Evolutionary conservation across 306 rosid species (phyloP).

Genomic region (Benincasa hispida): DNA sequence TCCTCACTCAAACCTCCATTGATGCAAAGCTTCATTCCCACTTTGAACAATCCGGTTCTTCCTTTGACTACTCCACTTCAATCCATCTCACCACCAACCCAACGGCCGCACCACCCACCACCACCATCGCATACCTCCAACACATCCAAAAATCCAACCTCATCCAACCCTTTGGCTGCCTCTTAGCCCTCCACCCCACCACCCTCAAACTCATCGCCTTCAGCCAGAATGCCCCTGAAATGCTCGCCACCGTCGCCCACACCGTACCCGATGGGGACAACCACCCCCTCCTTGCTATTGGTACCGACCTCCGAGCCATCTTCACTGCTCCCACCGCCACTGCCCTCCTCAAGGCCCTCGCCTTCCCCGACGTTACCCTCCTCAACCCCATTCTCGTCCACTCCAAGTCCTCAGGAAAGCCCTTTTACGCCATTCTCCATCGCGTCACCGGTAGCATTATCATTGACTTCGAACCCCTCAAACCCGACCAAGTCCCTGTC

Average conservation of each 20-base stretch:
- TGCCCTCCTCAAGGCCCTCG: slow-evolving; percentile 76
- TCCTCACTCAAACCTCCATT: slow-evolving; percentile 69
- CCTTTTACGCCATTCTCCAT: slow-evolving; percentile 78
- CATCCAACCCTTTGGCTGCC: slow-evolving; percentile 88
- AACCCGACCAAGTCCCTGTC: slow-evolving; percentile 77
- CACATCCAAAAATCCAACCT: slow-evolving; percentile 72
- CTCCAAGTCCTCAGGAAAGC: slow-evolving; percentile 90
- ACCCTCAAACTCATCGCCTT: slow-evolving; percentile 72
- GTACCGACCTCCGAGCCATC: slow-evolving; percentile 56
- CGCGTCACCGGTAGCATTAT: slow-evolving; percentile 71
- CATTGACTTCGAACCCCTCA: slow-evolving; percentile 86
- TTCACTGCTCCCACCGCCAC: slow-evolving; percentile 76
- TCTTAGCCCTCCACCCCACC: slow-evolving; percentile 78
- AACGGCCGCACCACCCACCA: slow-evolving; percentile 28
- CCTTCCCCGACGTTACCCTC: slow-evolving; percentile 73
- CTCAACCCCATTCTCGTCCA: slow-evolving; percentile 85
- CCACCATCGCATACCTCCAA: slow-evolving; percentile 71
- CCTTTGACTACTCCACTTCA: slow-evolving; percentile 80
- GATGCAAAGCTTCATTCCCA: slow-evolving; percentile 85
- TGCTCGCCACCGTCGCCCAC: slow-evolving; percentile 76
- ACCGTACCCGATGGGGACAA: slow-evolving; percentile 87
- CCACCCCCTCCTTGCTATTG: slow-evolving; percentile 72
- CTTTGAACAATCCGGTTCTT: slow-evolving; percentile 66
- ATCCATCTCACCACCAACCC: slow-evolving; percentile 31
- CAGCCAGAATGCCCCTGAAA: slow-evolving; percentile 85